Evolutionary conservation across 2,329 filamentous ascomycete species (phyloP), one percentile per base, ranked within the genome.

Genomic region (Plenodomus biglobosus): DNA sequence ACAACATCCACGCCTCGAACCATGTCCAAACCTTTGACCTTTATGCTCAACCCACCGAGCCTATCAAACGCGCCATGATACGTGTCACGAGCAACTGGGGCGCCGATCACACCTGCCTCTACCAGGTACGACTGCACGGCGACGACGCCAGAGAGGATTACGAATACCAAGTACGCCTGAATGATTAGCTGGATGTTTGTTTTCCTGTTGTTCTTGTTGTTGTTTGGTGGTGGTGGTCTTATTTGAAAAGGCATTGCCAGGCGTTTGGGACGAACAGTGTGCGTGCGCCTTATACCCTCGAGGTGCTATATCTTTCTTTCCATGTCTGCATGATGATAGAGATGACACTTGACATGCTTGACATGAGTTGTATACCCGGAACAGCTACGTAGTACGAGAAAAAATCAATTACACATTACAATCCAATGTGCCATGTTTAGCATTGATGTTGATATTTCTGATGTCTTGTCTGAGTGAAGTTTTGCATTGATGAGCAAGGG

Each of bases 51-150:
- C 59, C 62, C 7, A 48, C 68, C 2, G 46, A 40, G 10, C 59
- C 66, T 4, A 64, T 73, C 15, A 56, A 62, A 17, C 69, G 67
- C 39, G 61, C 71, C 18, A 63, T 75, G 27, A 55, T 78, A 24
- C 64, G 75, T 13, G 73, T 76, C 3, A 56, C 58, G 10, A 65
- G 58, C 42, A 79, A 77, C 51, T 78, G 73, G 71, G 76, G 76
- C 30, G 62, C 62, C 1, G 63, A 71, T 18, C 70, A 71, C 52
- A 78, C 76, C 11, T 79, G 77, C 52, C 42, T 78, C 27, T 79
- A 79, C 53, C 69, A 76, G 11, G 52, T 78, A 22, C 64, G 75
- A 18, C 61, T 79, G 45, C 72, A 74, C 32, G 77, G 76, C 22
- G 56, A 67, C 13, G 56, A 61, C 27, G 56, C 56, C 13, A 41